phyloP scores from a whole-genome alignment of 2,329 filamentous ascomycete species.

The Curvularia sp. region DNA sequence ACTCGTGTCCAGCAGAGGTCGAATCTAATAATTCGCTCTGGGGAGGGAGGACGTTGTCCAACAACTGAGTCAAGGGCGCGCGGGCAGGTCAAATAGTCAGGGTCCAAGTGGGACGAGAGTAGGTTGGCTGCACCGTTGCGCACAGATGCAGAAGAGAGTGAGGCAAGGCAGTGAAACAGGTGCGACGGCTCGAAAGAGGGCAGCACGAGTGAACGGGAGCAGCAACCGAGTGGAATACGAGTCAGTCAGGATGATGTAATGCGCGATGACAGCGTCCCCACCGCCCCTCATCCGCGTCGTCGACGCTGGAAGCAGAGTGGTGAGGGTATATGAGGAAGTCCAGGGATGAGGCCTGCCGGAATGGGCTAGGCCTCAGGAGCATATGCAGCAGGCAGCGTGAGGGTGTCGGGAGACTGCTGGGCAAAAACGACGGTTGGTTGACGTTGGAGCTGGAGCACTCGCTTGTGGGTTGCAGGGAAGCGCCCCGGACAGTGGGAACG shows the following conservation, averaged over 20 bases:
- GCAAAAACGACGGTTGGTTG: conserved; percentile 3
- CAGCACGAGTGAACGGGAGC: conserved; percentile 19
- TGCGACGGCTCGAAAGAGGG: conserved; percentile 23
- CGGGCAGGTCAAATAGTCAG: conserved; percentile 30
- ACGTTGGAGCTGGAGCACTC: conserved; percentile 8
- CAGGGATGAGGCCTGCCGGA: conserved; percentile 6
- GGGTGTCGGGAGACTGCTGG: conserved; percentile 6
- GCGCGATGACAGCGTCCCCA: background rate
- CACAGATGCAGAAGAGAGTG: conserved; percentile 29
- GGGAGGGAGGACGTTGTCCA: conserved; percentile 25
- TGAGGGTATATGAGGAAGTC: conserved; percentile 3
- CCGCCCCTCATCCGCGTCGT: conserved; percentile 4
- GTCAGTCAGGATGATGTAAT: conserved; percentile 19
- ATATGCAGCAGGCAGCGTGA: conserved; percentile 2
- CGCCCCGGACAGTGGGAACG: conserved; percentile 9
- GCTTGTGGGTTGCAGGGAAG: conserved; percentile 7
- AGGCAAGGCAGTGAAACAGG: conserved; percentile 10
- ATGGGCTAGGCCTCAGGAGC: conserved; percentile 8
- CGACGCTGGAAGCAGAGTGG: conserved; percentile 1
- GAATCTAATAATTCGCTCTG: conserved; percentile 51
- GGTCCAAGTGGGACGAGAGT: conserved; percentile 31
- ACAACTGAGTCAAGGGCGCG: conserved; percentile 19
- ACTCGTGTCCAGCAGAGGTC: conserved; percentile 35
- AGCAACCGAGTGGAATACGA: conserved; percentile 7
- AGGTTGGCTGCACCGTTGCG: conserved; percentile 25